These are phyloP conservation scores for Centaurea solstitialis DNA, from an alignment of 129 eudicot species.

Conservation along the genomic window DNA sequence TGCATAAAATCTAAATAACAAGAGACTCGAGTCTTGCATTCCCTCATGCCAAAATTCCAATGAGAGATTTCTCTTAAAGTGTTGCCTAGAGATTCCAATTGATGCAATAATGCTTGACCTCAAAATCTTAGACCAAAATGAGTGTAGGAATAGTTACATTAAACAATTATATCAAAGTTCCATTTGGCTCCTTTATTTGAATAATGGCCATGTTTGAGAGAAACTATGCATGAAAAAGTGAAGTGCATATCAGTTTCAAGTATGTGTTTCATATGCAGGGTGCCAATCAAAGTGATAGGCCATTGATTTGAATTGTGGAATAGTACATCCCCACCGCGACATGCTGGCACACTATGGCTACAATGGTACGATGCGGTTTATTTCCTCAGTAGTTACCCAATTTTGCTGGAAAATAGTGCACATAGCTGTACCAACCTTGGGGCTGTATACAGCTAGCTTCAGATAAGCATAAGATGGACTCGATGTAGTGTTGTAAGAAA, in stretches of 20 bases:
- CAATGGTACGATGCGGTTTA: not conserved
- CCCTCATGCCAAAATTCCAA: not conserved
- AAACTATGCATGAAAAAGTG: not conserved
- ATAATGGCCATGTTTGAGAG: not conserved
- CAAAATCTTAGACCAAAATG: not conserved
- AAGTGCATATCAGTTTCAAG: not conserved
- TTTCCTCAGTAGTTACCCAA: not conserved
- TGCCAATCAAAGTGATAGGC: not conserved
- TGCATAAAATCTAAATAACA: not conserved
- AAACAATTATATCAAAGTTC: not conserved
- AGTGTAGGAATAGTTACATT: not conserved
- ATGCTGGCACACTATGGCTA: not conserved
- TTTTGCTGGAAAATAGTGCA: not conserved
- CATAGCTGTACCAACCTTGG: conserved; percentile 42
- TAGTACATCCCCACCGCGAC: not conserved
- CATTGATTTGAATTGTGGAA: not conserved
- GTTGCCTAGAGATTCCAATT: not conserved
- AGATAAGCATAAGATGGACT: conserved; percentile 70
- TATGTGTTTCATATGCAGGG: not conserved
- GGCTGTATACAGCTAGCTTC: conserved; percentile 57
- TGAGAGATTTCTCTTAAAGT: not conserved
- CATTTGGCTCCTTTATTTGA: not conserved
- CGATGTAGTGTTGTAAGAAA: conserved; percentile 79
- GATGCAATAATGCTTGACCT: not conserved
- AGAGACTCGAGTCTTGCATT: not conserved